Base-by-base conservation (phyloP, 2,329 filamentous ascomycete genomes). In the Colletotrichum echinochloae region DNA sequence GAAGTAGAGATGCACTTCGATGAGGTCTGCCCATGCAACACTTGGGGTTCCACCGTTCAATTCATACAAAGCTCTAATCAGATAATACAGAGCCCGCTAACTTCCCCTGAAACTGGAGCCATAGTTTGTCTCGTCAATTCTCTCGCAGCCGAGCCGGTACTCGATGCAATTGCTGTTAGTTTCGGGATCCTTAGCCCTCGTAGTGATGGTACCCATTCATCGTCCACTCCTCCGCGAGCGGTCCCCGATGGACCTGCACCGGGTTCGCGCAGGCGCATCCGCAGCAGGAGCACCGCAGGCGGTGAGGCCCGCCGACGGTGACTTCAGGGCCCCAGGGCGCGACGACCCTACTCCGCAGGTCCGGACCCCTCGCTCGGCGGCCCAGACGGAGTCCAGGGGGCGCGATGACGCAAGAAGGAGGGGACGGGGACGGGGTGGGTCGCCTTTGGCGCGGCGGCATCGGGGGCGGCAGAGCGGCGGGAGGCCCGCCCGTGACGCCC, bases 241-340 rank as follows among this genome's bases (percentile, higher is more conserved):
- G 16, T 3, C 28, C 39, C 6, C 48, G 48, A n/a, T 60, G 18
- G 16, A 35, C 7, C 33, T 48, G 46, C 8, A 28, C 30, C 1
- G 12, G 11, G 16, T 39, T 44, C 1, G 6, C 28, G 33, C 63
- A 66, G n/a, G n/a, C 46, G 33, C 66, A 66, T 5, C 28, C 63
- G 8, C 30, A 11, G 28, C 49, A 66, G 1, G 30, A 37, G n/a
- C 54, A 60, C 1, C 44, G 66, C 20, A 26, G 48, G 12, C 5
- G 23, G 18, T 20, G 35, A 35, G 3, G 6, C 28, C 12, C 6
- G 37, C 33, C 12, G 52, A 18, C 2, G 6, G 56, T 20, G 44
- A 48, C 14, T 20, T 20, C 1, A 5, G 28, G 28, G 18, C 14
- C 28, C 9, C 33, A 18, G n/a, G 41, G 20, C 11, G 20, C 28